Percentiles rank a stretch among this genome's conserved stretches.
Conservation (phyloP, 2,329 filamentous ascomycete genomes). For the Xylaria arbuscula region DNA sequence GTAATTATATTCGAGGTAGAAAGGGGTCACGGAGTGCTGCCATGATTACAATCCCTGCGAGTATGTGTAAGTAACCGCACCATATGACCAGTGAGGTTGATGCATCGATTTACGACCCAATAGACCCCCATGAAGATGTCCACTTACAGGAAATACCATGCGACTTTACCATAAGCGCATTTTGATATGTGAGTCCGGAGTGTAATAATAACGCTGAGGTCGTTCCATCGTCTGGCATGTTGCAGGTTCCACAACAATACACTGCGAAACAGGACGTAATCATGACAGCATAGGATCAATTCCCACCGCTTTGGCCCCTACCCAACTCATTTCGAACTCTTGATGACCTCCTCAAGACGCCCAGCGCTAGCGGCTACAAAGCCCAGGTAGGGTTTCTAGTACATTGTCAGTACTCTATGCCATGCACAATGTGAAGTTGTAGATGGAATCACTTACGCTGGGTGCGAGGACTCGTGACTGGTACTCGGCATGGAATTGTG, state of each 20-base stretch:
- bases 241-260: neutral
- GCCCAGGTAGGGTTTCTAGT: slow-evolving; percentile 74
- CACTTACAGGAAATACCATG: slow-evolving; percentile 28
- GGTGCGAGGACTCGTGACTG: slow-evolving; percentile 79
- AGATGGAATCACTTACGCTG: slow-evolving; percentile 25
- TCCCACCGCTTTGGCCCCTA: neutral
- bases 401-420: slow-evolving; percentile 23
- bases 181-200: slow-evolving; percentile 5
- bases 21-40: slow-evolving; percentile 1
- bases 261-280: neutral
- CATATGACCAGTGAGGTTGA: neutral
- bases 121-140: neutral
- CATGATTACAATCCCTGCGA: slow-evolving; percentile 14
- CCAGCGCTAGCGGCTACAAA: slow-evolving; percentile 84
- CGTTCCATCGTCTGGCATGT: neutral
- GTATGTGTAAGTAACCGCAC: slow-evolving; percentile 2
- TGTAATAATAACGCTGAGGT: neutral
- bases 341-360: slow-evolving; percentile 61
- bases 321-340: slow-evolving; percentile 32
- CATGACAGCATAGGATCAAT: slow-evolving; percentile 8
- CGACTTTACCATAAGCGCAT: slow-evolving; percentile 23
- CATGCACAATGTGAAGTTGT: neutral
- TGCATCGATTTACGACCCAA: neutral
- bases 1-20: neutral
- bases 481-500: slow-evolving; percentile 90